Evolutionary conservation across 495 filamentous ascomycete genomes (phyloP).

Genomic region (Lophiostoma macrostomum): DNA sequence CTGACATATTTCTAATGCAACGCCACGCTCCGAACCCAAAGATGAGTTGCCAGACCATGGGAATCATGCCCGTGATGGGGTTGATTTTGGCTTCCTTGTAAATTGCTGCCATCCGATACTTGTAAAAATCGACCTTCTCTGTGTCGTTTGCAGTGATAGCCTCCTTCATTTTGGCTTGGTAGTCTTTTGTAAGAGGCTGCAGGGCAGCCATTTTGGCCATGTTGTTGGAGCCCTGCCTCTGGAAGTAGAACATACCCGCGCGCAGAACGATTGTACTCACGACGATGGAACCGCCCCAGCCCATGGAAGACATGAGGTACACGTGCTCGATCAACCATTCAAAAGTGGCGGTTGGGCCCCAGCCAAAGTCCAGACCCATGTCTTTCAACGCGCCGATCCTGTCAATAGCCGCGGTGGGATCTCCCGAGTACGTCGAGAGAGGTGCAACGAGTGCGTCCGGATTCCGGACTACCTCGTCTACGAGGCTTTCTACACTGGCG

Average conservation of each 20-base stretch:
- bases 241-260: slow-evolving; percentile 59
- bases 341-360: slow-evolving; percentile 65
- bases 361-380: slow-evolving; percentile 82
- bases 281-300: slow-evolving; percentile 79
- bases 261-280: slow-evolving; percentile 63
- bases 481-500: slow-evolving; percentile 22
- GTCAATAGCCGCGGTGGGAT: slow-evolving; percentile 53
- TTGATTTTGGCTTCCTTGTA: slow-evolving; percentile 55
- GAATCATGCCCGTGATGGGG: slow-evolving; percentile 48
- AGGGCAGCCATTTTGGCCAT: slow-evolving; percentile 51
- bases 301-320: slow-evolving; percentile 67
- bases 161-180: slow-evolving; percentile 52
- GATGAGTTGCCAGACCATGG: slow-evolving; percentile 60
- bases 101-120: slow-evolving; percentile 49
- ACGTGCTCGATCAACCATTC: slow-evolving; percentile 77
- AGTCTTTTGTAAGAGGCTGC: slow-evolving; percentile 47
- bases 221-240: slow-evolving; percentile 58
- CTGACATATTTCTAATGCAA: slow-evolving; percentile 68
- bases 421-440: background rate
- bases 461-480: slow-evolving; percentile 4
- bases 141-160: slow-evolving; percentile 43
- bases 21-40: slow-evolving; percentile 78
- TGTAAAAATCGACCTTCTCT: slow-evolving; percentile 41
- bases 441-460: background rate
- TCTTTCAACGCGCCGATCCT: slow-evolving; percentile 78